A percentile compares a stretch with the other conserved stretches of the same genome.
These are phyloP conservation scores for Hypoxylon sp. DNA, from an alignment of 2,329 filamentous ascomycete genomes.

Conservation along the genomic window DNA sequence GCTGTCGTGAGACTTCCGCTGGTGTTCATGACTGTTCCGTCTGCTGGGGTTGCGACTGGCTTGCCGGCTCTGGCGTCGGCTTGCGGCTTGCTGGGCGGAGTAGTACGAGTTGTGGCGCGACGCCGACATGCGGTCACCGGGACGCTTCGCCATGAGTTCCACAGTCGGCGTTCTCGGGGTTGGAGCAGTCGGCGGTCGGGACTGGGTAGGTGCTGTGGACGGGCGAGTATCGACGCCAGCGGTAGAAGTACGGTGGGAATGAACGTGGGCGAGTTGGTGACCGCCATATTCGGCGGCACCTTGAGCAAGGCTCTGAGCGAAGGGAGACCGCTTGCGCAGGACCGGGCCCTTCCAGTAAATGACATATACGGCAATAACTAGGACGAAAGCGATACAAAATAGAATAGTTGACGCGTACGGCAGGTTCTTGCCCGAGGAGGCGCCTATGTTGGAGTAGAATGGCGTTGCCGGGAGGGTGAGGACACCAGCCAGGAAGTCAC, in stretches of 20 bases:
- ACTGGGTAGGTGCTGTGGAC: slow-evolving; percentile 19
- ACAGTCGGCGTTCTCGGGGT: slow-evolving; percentile 23
- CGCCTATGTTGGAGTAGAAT: slow-evolving; percentile 62
- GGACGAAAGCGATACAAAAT: slow-evolving; percentile 61
- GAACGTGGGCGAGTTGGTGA: slow-evolving; percentile 32
- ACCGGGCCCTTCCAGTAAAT: slow-evolving; percentile 68
- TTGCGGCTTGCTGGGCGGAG: slow-evolving; percentile 44
- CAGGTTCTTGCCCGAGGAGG: slow-evolving; percentile 60
- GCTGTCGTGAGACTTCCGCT: slow-evolving; percentile 29
- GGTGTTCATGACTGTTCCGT: slow-evolving; percentile 41
- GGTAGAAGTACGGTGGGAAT: slow-evolving; percentile 34
- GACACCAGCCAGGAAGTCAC: slow-evolving; percentile 75
- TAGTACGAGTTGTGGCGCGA: slow-evolving; percentile 47
- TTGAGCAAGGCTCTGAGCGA: slow-evolving; percentile 69
- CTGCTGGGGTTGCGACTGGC: slow-evolving; percentile 39
- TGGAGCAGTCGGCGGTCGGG: slow-evolving; percentile 25
- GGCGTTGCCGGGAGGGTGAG: slow-evolving; percentile 71
- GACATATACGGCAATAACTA: slow-evolving; percentile 66
- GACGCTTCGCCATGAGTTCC: slow-evolving; percentile 32
- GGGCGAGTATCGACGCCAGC: slow-evolving; percentile 18
- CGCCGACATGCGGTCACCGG: slow-evolving; percentile 38
- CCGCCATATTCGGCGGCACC: slow-evolving; percentile 44
- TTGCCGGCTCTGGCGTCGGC: slow-evolving; percentile 43
- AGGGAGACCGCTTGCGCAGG: slow-evolving; percentile 64
- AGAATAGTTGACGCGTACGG: slow-evolving; percentile 68